A percentile compares a stretch with the other conserved stretches of the same genome.
phyloP scores from a whole-genome alignment of 106 monocot species.

The Alisma plantagoaquatica region DNA sequence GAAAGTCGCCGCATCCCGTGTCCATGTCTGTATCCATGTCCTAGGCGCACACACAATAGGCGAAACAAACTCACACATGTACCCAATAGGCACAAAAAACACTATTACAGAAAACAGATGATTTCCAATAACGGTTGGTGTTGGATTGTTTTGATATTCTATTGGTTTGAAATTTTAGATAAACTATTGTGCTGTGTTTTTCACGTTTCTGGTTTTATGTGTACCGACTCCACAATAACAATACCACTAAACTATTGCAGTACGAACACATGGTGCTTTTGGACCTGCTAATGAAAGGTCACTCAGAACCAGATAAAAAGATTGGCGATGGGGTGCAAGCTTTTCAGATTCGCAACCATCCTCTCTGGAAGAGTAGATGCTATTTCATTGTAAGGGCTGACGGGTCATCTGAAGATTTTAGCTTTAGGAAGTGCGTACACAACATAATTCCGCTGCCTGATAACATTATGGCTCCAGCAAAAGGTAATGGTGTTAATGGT shows the following conservation, averaged over 20 bases:
- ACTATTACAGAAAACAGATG: too few relatives aligned
- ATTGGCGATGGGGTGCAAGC: slow-evolving; percentile 66
- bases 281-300: slow-evolving; percentile 75
- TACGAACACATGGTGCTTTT: slow-evolving; percentile 72
- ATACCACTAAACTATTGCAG: too few relatives aligned
- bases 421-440: slow-evolving; percentile 95
- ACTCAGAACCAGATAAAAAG: slow-evolving; percentile 47
- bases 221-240: too few relatives aligned
- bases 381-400: slow-evolving; percentile 64
- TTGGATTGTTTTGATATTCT: too few relatives aligned
- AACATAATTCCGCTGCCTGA: slow-evolving; percentile 76
- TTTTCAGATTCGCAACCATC: slow-evolving; percentile 80
- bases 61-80: too few relatives aligned
- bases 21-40: too few relatives aligned
- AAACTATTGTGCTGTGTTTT: not conserved
- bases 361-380: slow-evolving; percentile 62
- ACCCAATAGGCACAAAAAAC: too few relatives aligned
- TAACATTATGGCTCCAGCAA: slow-evolving; percentile 33
- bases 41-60: too few relatives aligned
- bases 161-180: too few relatives aligned
- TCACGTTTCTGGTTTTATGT: not conserved
- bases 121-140: too few relatives aligned
- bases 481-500: slow-evolving; percentile 7
- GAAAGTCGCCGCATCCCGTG: too few relatives aligned
- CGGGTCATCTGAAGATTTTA: slow-evolving; percentile 73